Conservation (phyloP, 2,329 filamentous ascomycete species). For the Bipolaris zeicola region DNA sequence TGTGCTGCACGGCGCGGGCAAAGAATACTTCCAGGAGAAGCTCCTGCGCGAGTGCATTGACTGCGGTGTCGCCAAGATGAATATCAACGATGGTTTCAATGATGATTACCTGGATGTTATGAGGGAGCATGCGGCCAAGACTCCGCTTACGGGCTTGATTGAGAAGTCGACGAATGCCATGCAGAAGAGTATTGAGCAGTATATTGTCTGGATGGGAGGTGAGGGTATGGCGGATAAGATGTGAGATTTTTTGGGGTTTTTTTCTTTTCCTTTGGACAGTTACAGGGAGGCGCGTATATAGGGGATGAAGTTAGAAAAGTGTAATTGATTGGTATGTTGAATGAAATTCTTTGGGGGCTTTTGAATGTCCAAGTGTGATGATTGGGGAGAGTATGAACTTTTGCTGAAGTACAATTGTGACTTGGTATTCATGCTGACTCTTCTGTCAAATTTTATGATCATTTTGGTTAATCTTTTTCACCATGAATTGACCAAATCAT, state of each 20-base stretch:
- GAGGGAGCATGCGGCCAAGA: slow-evolving; percentile 57
- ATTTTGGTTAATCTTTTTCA: too few relatives aligned
- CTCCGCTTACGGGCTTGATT: slow-evolving; percentile 59
- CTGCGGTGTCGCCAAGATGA: slow-evolving; percentile 62
- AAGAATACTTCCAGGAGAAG: slow-evolving; percentile 57
- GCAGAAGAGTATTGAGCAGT: slow-evolving; percentile 61
- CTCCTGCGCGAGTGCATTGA: slow-evolving; percentile 61
- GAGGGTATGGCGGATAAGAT: slow-evolving; percentile 42
- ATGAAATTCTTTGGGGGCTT: too few relatives aligned
- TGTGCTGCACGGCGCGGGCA: slow-evolving; percentile 65
- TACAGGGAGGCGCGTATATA: too few relatives aligned
- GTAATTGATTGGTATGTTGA: too few relatives aligned
- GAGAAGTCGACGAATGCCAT: slow-evolving; percentile 62
- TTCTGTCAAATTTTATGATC: too few relatives aligned
- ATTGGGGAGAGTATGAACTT: too few relatives aligned
- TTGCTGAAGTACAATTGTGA: too few relatives aligned
- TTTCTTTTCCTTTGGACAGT: not conserved
- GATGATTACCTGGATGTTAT: slow-evolving; percentile 56
- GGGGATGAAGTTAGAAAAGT: too few relatives aligned
- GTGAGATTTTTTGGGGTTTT: not conserved
- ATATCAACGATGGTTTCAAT: slow-evolving; percentile 65
- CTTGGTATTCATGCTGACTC: too few relatives aligned
- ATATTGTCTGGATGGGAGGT: slow-evolving; percentile 59
- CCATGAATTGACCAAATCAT: too few relatives aligned
- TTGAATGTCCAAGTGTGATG: too few relatives aligned